These are phyloP conservation scores for Trematosphaeria pertusa DNA, from an alignment of 2,329 filamentous ascomycete species.

Conservation along the genomic window DNA sequence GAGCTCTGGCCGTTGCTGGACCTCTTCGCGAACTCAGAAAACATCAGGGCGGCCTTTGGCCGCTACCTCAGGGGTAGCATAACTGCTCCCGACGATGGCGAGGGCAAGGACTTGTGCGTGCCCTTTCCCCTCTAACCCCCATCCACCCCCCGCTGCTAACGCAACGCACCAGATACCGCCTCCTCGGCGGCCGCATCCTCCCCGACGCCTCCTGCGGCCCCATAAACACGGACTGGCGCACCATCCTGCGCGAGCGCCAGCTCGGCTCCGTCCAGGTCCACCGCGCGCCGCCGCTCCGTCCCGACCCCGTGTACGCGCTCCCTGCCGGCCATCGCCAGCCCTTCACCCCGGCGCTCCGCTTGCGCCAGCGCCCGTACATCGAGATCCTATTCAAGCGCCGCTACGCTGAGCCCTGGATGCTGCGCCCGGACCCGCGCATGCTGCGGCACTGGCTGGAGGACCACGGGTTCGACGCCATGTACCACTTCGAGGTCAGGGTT, in stretches of 20 bases:
- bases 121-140: too few species aligned
- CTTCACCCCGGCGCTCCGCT: neutral
- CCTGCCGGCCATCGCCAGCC: too few species aligned
- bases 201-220: slow-evolving; percentile 23
- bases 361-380: slow-evolving; percentile 23
- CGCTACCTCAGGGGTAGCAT: slow-evolving; percentile 28
- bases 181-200: slow-evolving; percentile 36
- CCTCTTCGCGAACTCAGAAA: slow-evolving; percentile 37
- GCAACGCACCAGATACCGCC: slow-evolving; percentile 32
- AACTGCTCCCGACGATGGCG: slow-evolving; percentile 29
- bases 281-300: slow-evolving; percentile 15
- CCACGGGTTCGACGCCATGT: slow-evolving; percentile 33
- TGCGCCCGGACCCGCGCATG: slow-evolving; percentile 8
- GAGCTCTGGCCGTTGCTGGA: slow-evolving; percentile 33
- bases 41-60: slow-evolving; percentile 39
- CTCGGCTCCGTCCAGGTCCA: slow-evolving; percentile 30
- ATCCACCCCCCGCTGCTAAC: slow-evolving; percentile 3
- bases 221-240: slow-evolving; percentile 35
- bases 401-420: slow-evolving; percentile 34
- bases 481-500: slow-evolving; percentile 37
- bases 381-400: slow-evolving; percentile 33
- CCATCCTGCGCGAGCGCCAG: slow-evolving; percentile 25
- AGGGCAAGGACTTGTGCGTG: slow-evolving; percentile 41
- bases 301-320: neutral
- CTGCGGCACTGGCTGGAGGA: slow-evolving; percentile 23